Evolutionary conservation across 2,329 filamentous ascomycete species (phyloP), one percentile per base, ranked within the genome.

Genomic region (Exophiala bonariae): DNA sequence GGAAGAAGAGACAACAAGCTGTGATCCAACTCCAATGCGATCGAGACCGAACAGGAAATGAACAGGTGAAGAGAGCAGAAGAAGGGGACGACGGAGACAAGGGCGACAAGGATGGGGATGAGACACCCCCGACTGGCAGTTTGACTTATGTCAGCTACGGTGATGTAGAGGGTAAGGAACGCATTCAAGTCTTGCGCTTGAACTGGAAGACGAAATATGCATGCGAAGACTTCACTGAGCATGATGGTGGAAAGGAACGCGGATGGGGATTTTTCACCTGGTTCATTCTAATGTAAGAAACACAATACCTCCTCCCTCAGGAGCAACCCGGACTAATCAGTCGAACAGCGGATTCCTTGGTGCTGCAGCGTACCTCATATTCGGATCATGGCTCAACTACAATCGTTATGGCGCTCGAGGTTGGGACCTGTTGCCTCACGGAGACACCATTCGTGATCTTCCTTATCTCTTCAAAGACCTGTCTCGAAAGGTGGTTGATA

Each of bases 351-450:
- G 86, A 50, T 99, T 99, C 79, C 78, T 97, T 54, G 81, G 81
- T 36, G 86, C 83, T 32, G 89, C 93, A 2, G 75, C 91, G 18
- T 99, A 97, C 72, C 84, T 99, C 57, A 96, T 97, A 66, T 97
- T 97, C 64, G 91, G 92, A 56, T 95, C 91, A 16, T 99, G 93
- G 93, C 83, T 97, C 66, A 97, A 97, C 76, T 97, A 97, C 78
- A 96, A 90, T 74, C 87, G 91, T 53, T 96, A 96, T 69, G 92
- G 92, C 38, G 91, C 92, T 42, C 81, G 92, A 35, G 93, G 93
- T 47, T 97, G 91, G 91, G 93, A 97, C 62, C 78, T 96, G 14
- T 76, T 97, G 14, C 93, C 93, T 11, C 92, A 97, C 65, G 87
- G 87, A 56, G 93, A 99, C 67, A 87, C 88, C 0, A 86, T 97